Percentiles rank a stretch among this genome's conserved stretches.
phyloP scores from a whole-genome alignment of 1,284 basidiomycete species.

The Kalmanozyma brasiliensis region DNA sequence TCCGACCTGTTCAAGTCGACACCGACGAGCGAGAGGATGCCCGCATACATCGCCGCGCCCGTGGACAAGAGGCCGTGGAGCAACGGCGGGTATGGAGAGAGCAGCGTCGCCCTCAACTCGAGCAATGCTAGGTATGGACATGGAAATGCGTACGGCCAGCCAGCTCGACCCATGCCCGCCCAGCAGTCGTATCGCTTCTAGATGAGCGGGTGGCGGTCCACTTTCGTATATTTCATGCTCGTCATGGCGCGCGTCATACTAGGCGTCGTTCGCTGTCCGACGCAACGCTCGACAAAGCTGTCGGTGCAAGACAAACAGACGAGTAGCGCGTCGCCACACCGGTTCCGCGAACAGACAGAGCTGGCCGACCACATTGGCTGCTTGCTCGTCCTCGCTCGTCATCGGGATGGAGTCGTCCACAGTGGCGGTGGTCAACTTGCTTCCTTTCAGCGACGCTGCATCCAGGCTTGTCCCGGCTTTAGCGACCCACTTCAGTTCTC shows the following conservation, averaged over 20 bases:
- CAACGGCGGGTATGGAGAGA: slow-evolving; percentile 33
- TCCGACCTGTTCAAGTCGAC: slow-evolving; percentile 9
- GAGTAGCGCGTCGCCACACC: too few species aligned
- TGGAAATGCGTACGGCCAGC: neutral
- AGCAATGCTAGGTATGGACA: slow-evolving; percentile 29
- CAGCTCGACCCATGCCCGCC: slow-evolving; percentile 8
- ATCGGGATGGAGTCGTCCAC: too few species aligned
- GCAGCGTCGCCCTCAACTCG: slow-evolving; percentile 37
- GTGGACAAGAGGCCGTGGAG: slow-evolving; percentile 7
- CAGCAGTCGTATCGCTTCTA: slow-evolving; percentile 26
- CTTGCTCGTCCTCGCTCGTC: neutral
- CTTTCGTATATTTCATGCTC: neutral
- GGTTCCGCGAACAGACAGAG: too few species aligned
- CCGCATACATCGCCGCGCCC: too few species aligned
- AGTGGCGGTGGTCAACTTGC: too few species aligned
- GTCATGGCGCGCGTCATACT: neutral
- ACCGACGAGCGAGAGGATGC: too few species aligned
- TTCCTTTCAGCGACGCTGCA: too few species aligned
- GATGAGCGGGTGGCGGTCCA: neutral
- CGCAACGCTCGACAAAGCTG: too few species aligned
- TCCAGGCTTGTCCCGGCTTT: too few species aligned
- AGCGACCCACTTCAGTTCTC: too few species aligned
- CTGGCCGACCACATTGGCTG: neutral
- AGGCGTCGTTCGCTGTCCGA: neutral
- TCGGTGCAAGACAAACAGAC: too few species aligned